Evolutionary conservation across 1,139 yeast species (phyloP).

Genomic region (Suhomyces chickasaworum): DNA sequence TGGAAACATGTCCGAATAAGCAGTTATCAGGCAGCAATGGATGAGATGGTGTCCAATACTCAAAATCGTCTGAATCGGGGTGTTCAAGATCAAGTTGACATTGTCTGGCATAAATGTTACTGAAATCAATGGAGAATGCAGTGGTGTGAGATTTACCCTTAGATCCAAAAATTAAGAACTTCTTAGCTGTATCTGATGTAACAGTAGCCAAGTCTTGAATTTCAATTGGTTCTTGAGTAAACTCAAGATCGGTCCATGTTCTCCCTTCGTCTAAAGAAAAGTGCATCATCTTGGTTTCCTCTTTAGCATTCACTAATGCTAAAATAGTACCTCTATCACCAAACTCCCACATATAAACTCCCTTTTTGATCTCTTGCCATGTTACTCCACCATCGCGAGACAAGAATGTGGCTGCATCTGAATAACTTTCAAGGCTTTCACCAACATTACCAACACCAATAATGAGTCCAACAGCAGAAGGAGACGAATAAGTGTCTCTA

Average conservation of each 20-base stretch:
- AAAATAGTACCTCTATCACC: conserved; percentile 93
- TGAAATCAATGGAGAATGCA: conserved; percentile 68
- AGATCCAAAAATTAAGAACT: conserved; percentile 49
- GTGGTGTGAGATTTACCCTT: conserved; percentile 22
- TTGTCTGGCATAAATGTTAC: conserved; percentile 62
- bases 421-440: conserved; percentile 48
- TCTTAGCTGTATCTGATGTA: conserved; percentile 84
- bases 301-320: conserved; percentile 63
- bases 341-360: conserved; percentile 87
- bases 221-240: conserved; percentile 56
- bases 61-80: conserved; percentile 71
- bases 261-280: conserved; percentile 82
- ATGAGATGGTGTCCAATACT: conserved; percentile 77
- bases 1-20: conserved; percentile 85
- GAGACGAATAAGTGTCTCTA: conserved; percentile 85
- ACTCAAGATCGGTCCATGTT: conserved; percentile 69
- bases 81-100: conserved; percentile 67
- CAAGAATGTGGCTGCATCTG: conserved; percentile 68
- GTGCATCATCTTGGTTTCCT: conserved; percentile 56
- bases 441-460: conserved; percentile 94
- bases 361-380: conserved; percentile 79
- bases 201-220: conserved; percentile 83
- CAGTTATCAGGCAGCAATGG: conserved; percentile 66
- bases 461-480: conserved; percentile 85
- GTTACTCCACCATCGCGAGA: conserved; percentile 87